Evolutionary conservation across 2,329 filamentous ascomycete species (phyloP), one percentile per base, ranked within the genome.

Genomic region (Aspergillus alliaceus): DNA sequence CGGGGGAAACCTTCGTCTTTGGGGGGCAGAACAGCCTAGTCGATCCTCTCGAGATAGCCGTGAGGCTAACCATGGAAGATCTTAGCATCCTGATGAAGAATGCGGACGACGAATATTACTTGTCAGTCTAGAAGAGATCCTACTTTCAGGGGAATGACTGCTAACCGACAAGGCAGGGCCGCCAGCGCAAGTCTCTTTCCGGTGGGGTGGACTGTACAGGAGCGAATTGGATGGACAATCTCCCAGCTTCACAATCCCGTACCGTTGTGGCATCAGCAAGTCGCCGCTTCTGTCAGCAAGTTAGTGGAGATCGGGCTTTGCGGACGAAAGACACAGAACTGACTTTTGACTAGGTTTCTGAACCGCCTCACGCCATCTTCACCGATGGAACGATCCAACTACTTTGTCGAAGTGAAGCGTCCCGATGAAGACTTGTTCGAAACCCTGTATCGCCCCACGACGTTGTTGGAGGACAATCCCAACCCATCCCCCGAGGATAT

Each of bases 161-260:
- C 56, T 59, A 35, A 64, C 42, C n/a, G 9, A 37, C 15, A 20
- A n/a, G 4, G 20, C 55, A 81, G 79, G 27, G 73, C 76, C 53
- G 81, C 81, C 24, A 80, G 79, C 46, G 81, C 81, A 5, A 83
- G 79, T 14, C 69, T 83, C 5, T 83, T 83, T 60, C 82, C 81
- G 1, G 77, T 80, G 0, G 82, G 82, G 7, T 84, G 80, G 80
- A 76, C 75, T 22, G 72, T 83, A 12, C 67, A 76, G 37, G 71
- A 78, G 44, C 74, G 80, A 25, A 80, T 84, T 44, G 81, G 80
- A 24, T 79, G 73, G 63, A 77, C 77, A 2, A 76, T 84, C 57
- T 75, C 77, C 18, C 72, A 74, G 40, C 72, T 84, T 52, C 79
- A 82, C 55, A 69, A 68, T 3, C 75, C 77, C 1, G 78, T 84